These are phyloP conservation scores for Coemansia sp. DNA, from an alignment of 192 early-diverging fungal genomes.

Conservation along the genomic window DNA sequence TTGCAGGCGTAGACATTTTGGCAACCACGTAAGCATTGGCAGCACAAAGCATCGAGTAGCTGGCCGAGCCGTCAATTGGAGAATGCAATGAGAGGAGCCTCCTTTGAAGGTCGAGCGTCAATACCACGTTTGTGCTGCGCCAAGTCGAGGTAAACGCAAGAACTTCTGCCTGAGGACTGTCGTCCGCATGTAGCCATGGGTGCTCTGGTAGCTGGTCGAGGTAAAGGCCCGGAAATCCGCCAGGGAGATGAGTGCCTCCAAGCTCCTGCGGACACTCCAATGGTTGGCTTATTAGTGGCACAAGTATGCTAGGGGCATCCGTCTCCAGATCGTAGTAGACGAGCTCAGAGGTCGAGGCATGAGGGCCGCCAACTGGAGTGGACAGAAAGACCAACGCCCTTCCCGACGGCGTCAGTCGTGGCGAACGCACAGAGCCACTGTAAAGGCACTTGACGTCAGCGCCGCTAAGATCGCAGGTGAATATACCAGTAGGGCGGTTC, in stretches of 20 bases:
- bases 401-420: constrained; percentile 63
- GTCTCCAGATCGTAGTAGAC: constrained; percentile 42
- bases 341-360: constrained; percentile 64
- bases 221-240: constrained; percentile 74
- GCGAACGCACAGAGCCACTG: constrained; percentile 61
- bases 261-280: constrained; percentile 14
- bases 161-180: constrained; percentile 10
- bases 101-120: constrained; percentile 51
- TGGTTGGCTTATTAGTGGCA: constrained; percentile 32
- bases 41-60: constrained; percentile 55
- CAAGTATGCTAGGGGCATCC: constrained; percentile 8
- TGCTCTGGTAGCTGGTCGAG: constrained; percentile 59
- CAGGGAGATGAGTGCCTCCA: constrained; percentile 33
- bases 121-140: constrained; percentile 48
- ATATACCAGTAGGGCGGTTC: constrained; percentile 68
- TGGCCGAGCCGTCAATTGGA: constrained; percentile 51
- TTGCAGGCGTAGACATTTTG: constrained; percentile 59
- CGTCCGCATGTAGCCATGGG: constrained; percentile 29
- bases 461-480: constrained; percentile 48
- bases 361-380: constrained; percentile 69
- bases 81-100: constrained; percentile 61
- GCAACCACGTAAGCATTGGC: constrained; percentile 53
- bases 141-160: constrained; percentile 44
- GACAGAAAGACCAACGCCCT: constrained; percentile 64
- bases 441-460: constrained; percentile 39